Conservation (phyloP, 2,329 filamentous ascomycete species). For the Colletotrichum gigasporum region DNA sequence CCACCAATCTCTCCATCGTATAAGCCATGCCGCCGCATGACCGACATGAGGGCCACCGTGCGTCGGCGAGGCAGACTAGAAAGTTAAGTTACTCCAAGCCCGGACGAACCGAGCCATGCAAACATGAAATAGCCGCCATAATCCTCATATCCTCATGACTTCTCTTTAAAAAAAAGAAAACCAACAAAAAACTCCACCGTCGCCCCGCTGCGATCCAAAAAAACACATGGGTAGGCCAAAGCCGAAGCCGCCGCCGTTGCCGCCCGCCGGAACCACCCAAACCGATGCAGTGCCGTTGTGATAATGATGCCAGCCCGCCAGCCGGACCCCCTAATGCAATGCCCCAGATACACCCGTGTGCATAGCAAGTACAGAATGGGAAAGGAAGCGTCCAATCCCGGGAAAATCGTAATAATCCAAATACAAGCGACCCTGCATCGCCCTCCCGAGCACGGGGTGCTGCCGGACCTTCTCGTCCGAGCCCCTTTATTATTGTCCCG, state of each 20-base stretch:
- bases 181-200: slow-evolving; percentile 15
- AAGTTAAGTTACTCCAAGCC: neutral
- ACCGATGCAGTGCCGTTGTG: slow-evolving; percentile 18
- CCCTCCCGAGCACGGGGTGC: neutral
- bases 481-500: no score
- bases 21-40: neutral
- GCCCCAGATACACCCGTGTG: slow-evolving; percentile 10
- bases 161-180: neutral
- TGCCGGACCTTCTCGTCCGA: neutral
- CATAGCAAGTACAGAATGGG: slow-evolving; percentile 11
- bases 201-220: slow-evolving; percentile 16
- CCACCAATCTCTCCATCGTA: neutral
- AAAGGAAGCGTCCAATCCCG: slow-evolving; percentile 13
- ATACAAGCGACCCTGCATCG: neutral
- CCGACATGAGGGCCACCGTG: neutral
- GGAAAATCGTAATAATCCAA: neutral
- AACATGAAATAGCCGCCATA: neutral
- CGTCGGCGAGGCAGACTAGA: neutral
- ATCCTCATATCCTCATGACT: slow-evolving; percentile 15
- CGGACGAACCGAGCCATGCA: neutral
- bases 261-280: neutral
- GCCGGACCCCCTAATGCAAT: slow-evolving; percentile 18
- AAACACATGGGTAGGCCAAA: neutral
- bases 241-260: slow-evolving; percentile 2
- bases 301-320: slow-evolving; percentile 19